Evolutionary conservation across 2,329 filamentous ascomycete species (phyloP).

Genomic region (Epichloe elymi): DNA sequence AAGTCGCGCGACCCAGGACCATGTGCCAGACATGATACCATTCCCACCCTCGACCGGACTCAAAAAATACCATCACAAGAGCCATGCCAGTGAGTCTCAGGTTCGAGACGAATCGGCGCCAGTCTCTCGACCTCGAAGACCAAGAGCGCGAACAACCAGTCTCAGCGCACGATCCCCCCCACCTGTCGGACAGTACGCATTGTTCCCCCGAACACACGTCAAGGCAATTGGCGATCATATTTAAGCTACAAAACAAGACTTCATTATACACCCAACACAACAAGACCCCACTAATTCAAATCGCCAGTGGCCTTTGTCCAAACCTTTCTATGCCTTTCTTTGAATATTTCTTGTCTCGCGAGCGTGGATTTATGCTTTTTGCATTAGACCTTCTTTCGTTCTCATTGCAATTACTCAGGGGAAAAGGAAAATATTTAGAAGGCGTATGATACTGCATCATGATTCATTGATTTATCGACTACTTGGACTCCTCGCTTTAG

Average conservation of each 20-base stretch:
- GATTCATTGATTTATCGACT: neutral
- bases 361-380: neutral
- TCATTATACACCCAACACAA: neutral
- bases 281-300: neutral
- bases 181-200: constrained; percentile 33
- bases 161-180: constrained; percentile 29
- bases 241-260: constrained; percentile 7
- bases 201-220: constrained; percentile 27
- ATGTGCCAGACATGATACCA: constrained; percentile 21
- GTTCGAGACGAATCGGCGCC: constrained; percentile 16
- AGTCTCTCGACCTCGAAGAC: constrained; percentile 20
- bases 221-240: constrained; percentile 21
- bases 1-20: constrained; percentile 15
- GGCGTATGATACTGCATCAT: neutral
- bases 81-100: constrained; percentile 25
- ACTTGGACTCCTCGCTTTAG: neutral
- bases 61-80: constrained; percentile 20
- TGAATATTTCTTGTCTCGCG: neutral
- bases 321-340: neutral
- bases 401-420: neutral
- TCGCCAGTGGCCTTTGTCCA: too few species aligned
- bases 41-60: constrained; percentile 13
- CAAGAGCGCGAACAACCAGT: constrained; percentile 33
- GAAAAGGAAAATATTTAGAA: neutral
- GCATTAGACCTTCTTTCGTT: neutral